Base-by-base conservation (phyloP, 495 filamentous ascomycete species). In the Xylaria curta region DNA sequence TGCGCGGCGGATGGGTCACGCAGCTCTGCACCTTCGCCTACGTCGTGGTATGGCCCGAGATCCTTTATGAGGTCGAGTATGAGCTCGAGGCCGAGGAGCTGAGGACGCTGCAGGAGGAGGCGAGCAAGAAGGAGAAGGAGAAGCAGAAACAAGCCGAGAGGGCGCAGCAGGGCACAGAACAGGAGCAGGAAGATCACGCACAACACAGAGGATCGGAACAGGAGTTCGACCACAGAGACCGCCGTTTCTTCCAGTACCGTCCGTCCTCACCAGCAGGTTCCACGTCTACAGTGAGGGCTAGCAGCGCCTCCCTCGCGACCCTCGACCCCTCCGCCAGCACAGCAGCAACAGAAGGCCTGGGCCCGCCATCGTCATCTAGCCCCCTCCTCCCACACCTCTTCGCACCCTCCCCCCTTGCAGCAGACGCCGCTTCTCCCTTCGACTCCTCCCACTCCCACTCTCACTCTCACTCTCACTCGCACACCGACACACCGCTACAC, bases 1-100 rank as follows among this genome's bases (percentile, higher is more conserved):
- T 98, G 78, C 91, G 94, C 64, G 92, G 93, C 67, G 94, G 94
- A 33, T 97, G 95, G 91, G 95, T 97, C 0, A 96, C 91, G 1
- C 94, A 97, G 79, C 86, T 99, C 1, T 90, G 95, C 67, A 93
- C 92, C 17, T 98, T 95, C 76, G 93, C 91, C 3, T 94, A 95
- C 84, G 88, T 98, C 68, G 82, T 88, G 44, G 87, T 91, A 40
- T 86, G 87, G 80, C 85, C 88, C 38, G 86, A 90, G 72, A 89
- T 91, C 73, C 79, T 89, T 60, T 87, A 87, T 70, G 86, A 87
- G 69, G 89, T 91, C 21, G 86, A 89, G 31, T 81, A 87, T 69
- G 82, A 84, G 47, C 80, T 88, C 49, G 87, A 89, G 67, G 82
- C 85, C 13, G 87, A 89, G 72, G 83, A 85, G 54, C 78, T 86